These are phyloP conservation scores for Whalleya microplaca DNA, from an alignment of 2,329 filamentous ascomycete species.

Conservation along the genomic window DNA sequence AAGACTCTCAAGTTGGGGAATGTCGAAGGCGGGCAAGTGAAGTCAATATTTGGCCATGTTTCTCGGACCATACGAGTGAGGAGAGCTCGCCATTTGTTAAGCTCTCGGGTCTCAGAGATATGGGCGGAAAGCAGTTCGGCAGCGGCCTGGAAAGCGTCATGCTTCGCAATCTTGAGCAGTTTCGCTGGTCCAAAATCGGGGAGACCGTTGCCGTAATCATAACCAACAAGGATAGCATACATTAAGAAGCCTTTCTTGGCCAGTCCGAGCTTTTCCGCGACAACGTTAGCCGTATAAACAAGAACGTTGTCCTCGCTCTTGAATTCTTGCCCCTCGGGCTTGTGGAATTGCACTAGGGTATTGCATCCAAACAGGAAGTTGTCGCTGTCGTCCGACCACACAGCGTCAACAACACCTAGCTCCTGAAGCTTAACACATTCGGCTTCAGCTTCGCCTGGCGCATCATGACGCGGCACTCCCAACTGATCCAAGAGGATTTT, in stretches of 20 bases:
- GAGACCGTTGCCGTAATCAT: constrained; percentile 27
- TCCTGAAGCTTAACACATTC: constrained; percentile 51
- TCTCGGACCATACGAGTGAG: constrained; percentile 18
- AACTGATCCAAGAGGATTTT: constrained; percentile 42
- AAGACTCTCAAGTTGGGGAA: constrained; percentile 19
- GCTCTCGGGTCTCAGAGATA: constrained; percentile 12
- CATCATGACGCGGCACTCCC: constrained; percentile 46
- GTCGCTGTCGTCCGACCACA: constrained; percentile 52
- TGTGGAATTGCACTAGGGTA: constrained; percentile 40
- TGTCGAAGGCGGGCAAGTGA: constrained; percentile 13
- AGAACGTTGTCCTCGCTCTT: constrained; percentile 17
- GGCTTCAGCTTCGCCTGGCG: constrained; percentile 51
- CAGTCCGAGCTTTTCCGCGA: constrained; percentile 17
- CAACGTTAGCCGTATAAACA: constrained; percentile 10
- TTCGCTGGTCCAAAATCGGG: constrained; percentile 19
- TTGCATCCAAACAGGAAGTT: constrained; percentile 51
- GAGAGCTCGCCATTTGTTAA: constrained; percentile 27
- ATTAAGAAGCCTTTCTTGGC: constrained; percentile 26
- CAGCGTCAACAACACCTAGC: constrained; percentile 49
- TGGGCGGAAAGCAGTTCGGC: constrained; percentile 17
- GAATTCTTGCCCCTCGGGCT: constrained; percentile 23
- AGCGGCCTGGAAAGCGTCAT: constrained; percentile 21
- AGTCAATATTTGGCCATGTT: constrained; percentile 12
- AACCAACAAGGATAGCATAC: constrained; percentile 32
- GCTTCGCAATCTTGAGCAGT: constrained; percentile 23